Percentiles rank a stretch among this genome's conserved stretches.
Conservation (phyloP, 345 rosid species). For the Heritiera littoralis region DNA sequence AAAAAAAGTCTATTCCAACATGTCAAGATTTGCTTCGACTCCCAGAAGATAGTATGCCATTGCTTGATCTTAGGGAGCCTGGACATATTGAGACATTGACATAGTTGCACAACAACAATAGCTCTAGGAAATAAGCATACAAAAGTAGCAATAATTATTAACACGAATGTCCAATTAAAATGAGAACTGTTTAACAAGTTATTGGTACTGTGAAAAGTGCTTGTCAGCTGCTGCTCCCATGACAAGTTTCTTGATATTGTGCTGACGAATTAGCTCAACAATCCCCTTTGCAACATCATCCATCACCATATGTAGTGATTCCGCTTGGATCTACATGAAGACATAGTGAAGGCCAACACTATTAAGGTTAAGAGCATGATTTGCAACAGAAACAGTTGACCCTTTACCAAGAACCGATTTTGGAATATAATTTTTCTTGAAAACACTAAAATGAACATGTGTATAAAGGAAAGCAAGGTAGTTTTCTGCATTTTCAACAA, state of each 20-base stretch:
- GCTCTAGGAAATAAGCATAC: neutral
- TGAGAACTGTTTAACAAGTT: neutral
- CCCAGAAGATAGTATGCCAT: neutral
- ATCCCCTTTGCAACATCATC: too few relatives aligned
- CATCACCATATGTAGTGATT: too few relatives aligned
- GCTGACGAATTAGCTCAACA: too few relatives aligned
- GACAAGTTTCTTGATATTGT: too few relatives aligned
- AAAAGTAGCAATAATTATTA: neutral
- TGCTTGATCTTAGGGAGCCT: too few relatives aligned
- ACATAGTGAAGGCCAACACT: neutral
- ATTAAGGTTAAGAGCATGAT: neutral
- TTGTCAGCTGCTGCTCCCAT: conserved; percentile 79
- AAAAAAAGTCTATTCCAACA: neutral
- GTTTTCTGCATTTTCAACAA: too few relatives aligned
- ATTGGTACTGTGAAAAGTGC: conserved; percentile 48
- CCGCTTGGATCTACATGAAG: neutral
- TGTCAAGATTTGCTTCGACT: neutral
- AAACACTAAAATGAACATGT: too few relatives aligned
- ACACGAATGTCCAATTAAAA: neutral
- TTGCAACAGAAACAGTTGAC: neutral
- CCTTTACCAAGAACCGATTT: neutral
- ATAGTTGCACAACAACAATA: neutral
- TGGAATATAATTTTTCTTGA: neutral
- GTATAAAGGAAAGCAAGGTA: too few relatives aligned
- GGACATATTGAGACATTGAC: neutral